phyloP scores from a whole-genome alignment of 257 asterid species.

The Capsicum pubescens region DNA sequence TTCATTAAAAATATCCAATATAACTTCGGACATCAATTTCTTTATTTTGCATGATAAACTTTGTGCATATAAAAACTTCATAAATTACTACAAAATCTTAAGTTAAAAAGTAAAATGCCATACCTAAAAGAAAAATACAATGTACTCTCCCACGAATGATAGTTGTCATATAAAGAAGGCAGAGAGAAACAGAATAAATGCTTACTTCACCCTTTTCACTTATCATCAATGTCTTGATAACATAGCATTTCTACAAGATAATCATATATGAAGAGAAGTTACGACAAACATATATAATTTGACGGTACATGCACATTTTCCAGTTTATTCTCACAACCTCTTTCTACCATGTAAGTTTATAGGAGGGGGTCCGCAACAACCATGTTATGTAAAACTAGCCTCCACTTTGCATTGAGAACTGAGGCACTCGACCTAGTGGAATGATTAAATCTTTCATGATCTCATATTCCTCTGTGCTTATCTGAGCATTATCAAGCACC shows the following conservation, averaged over 20 bases:
- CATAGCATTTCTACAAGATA: constrained; percentile 11
- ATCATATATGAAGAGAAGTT: constrained; percentile 9
- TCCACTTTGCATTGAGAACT: constrained; percentile 77
- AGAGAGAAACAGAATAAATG: background rate
- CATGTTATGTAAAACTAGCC: constrained; percentile 42
- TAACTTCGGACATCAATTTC: background rate
- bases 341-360: background rate
- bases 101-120: background rate
- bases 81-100: background rate
- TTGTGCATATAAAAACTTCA: background rate
- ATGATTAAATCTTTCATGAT: constrained; percentile 82
- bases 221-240: background rate
- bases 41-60: background rate
- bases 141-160: background rate
- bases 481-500: constrained; percentile 81
- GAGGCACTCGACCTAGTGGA: constrained; percentile 90
- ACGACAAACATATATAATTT: constrained; percentile 1
- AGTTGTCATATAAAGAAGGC: background rate
- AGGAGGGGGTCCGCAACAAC: background rate
- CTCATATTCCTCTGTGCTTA: constrained; percentile 75
- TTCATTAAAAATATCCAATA: background rate
- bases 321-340: background rate
- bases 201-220: background rate
- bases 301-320: background rate
- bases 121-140: background rate